Conservation (phyloP, 768 basidiomycete genomes). For the Phlebiopsis gigantea region DNA sequence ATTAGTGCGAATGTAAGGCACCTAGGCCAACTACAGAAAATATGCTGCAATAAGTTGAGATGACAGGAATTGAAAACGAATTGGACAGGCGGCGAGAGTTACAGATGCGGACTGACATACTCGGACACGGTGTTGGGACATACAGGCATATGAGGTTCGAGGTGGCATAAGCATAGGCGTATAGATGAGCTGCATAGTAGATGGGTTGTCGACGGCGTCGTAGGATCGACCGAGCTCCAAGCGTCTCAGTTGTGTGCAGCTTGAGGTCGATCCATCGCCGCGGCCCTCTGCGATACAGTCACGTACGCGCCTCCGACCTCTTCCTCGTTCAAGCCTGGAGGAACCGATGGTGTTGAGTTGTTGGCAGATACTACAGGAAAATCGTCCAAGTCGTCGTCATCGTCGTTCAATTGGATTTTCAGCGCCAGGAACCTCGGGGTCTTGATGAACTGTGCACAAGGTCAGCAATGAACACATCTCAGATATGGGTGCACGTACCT, state of each 20-base stretch:
- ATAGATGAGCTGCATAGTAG: constrained; percentile 11
- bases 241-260: background rate
- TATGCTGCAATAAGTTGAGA: constrained; percentile 2
- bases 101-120: constrained; percentile 1
- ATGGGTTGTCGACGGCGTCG: background rate
- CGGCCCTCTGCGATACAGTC: constrained; percentile 79
- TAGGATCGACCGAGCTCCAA: background rate
- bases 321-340: constrained; percentile 64
- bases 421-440: constrained; percentile 77
- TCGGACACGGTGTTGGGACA: constrained; percentile 5
- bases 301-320: constrained; percentile 83
- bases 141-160: constrained; percentile 11
- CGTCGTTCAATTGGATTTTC: constrained; percentile 74
- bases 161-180: constrained; percentile 12
- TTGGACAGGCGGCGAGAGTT: constrained; percentile 1
- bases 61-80: background rate
- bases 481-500: constrained; percentile 39
- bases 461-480: constrained; percentile 10
- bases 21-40: constrained; percentile 4
- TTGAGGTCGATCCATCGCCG: constrained; percentile 40
- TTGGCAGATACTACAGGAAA: constrained; percentile 29
- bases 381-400: constrained; percentile 50
- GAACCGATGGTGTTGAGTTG: constrained; percentile 44
- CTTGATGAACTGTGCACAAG: constrained; percentile 71
- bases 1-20: constrained; percentile 16